These are phyloP conservation scores for Shiraia bambusicola DNA, from an alignment of 2,329 filamentous ascomycete species.

Conservation along the genomic window DNA sequence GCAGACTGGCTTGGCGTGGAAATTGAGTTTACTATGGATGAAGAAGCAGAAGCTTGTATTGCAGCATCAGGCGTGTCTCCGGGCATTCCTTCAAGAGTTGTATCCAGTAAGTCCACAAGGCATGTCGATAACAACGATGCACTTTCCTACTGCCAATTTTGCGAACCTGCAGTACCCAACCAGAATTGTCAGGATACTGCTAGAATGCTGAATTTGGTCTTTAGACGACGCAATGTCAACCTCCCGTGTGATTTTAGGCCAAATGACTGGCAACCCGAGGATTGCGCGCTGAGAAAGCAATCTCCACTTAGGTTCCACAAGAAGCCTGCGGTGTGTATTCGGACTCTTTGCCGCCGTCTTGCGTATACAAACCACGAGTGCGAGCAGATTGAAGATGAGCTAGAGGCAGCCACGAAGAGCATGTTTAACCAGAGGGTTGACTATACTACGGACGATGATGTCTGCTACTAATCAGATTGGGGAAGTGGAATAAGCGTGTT, in stretches of 20 bases:
- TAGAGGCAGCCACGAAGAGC: not conserved
- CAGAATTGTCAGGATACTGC: no score
- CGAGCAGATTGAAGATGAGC: conserved; percentile 1
- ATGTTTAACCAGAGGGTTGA: not conserved
- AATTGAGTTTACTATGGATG: no score
- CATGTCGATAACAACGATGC: no score
- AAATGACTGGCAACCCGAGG: not conserved
- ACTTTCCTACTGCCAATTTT: no score
- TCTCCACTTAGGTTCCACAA: not conserved
- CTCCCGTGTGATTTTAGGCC: not conserved
- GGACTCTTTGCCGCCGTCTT: not conserved
- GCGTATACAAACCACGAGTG: not conserved
- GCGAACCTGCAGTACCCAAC: no score
- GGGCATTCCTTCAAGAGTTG: no score
- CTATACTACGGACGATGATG: conserved; percentile 7
- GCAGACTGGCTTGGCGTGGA: no score
- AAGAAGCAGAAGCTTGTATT: no score
- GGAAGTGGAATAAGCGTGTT: not conserved
- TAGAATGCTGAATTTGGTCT: no score
- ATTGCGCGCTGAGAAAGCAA: not conserved
- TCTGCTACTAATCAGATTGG: not conserved
- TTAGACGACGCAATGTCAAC: no score
- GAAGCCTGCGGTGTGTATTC: not conserved
- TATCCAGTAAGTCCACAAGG: no score
- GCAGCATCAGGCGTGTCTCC: no score